Evolutionary conservation across 345 rosid species (phyloP), one percentile per base, ranked within the genome.

Genomic region (Conringia planisiliqua): DNA sequence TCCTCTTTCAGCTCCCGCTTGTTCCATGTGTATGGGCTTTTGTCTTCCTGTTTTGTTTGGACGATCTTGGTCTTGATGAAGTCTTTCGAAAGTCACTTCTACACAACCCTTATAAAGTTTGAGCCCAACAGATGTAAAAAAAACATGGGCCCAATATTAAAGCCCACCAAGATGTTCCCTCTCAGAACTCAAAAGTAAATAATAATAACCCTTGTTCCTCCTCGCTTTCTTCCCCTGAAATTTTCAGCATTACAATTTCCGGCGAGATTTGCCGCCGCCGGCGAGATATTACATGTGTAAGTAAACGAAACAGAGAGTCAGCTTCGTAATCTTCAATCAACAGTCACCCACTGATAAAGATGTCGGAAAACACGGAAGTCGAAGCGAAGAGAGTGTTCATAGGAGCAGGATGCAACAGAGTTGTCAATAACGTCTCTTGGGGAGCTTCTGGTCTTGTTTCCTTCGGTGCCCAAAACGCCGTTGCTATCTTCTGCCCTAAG

Each of bases 401-500:
- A 65, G 96, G 90, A 79, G 96, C 96, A 65, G 96, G 96, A 62
- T 94, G 98, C 87, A 94, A 91, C 79, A 83, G 95, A 68, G 83
- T 87, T 13, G 95, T 94, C 46, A 91, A 89, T 76, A 94, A 91
- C 81, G 88, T 88, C 30, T 94, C 97, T 14, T 94, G 98, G 96
- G 98, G 96, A 35, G 90, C 93, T 67, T 88, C 69, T 70, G 89
- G 70, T 80, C 86, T 91, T 62, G 87, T 91, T 61, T 80, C 97
- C 24, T 91, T 87, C 62, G 98, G 97, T 80, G 79, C 93, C 70
- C 97, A 94, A 59, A 89, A 88, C 79, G 95, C 90, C 30, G 93
- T 94, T 66, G 83, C 95, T 60, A 70, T 94, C 46, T 94, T 91
- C 86, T 86, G 77, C 38, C 97, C 97, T 24, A 73, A 86, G 87